Evolutionary conservation across 2,329 filamentous ascomycete species (phyloP).

Genomic region (Beauveria rudraprayagi): DNA sequence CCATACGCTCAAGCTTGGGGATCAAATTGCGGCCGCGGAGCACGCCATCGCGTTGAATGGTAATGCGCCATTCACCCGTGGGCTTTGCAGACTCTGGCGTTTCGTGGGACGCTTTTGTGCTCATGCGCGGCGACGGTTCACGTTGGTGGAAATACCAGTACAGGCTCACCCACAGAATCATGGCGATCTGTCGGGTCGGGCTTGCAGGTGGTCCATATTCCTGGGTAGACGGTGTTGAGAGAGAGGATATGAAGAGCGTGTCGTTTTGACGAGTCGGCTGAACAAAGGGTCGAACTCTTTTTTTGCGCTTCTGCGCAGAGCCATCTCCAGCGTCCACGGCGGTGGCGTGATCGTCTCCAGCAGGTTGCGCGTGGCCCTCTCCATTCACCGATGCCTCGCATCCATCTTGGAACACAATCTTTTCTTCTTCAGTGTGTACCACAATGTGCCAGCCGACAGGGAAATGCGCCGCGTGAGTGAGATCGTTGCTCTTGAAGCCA

Average conservation of each 20-base stretch:
- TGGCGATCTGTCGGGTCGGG: conserved; percentile 80
- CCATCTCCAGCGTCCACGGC: background rate
- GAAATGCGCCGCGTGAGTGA: conserved; percentile 61
- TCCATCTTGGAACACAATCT: background rate
- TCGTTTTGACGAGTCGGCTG: conserved; percentile 71
- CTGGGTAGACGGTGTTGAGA: conserved; percentile 70
- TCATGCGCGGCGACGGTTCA: conserved; percentile 57
- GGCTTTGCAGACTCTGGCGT: conserved; percentile 67
- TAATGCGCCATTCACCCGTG: conserved; percentile 77
- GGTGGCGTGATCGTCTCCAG: background rate
- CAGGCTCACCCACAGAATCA: conserved; percentile 92
- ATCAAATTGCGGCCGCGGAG: conserved; percentile 75
- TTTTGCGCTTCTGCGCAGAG: conserved; percentile 13
- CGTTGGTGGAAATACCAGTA: conserved; percentile 97
- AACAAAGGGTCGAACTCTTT: conserved; percentile 41
- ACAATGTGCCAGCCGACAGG: conserved; percentile 88
- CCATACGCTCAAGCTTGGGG: conserved; percentile 90
- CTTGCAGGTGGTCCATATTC: conserved; percentile 76
- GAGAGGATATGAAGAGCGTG: conserved; percentile 82
- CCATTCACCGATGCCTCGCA: background rate
- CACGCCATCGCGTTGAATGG: conserved; percentile 79
- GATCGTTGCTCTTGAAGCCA: conserved; percentile 77
- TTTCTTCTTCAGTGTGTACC: conserved; percentile 57
- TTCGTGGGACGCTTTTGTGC: conserved; percentile 51
- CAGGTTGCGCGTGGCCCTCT: background rate